Evolutionary conservation across 75 land plant species (phyloP).

Genomic region (Cupressus sempervirens): DNA sequence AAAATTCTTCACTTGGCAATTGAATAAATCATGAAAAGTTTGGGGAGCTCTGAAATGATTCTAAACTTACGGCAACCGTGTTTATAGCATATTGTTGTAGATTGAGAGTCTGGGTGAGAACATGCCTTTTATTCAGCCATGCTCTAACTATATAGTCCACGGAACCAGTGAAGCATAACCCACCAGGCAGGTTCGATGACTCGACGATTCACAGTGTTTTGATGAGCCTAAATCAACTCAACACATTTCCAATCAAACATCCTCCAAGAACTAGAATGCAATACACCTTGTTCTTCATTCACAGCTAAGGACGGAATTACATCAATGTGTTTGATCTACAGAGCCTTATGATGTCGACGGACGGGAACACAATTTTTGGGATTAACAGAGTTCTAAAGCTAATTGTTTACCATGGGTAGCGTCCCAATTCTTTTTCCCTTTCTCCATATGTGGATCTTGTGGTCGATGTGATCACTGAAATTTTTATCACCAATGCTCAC

Average conservation of each 20-base stretch:
- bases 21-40: too few species aligned
- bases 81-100: constrained; percentile 59
- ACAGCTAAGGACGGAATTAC: constrained; percentile 51
- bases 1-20: too few species aligned
- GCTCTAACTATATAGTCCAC: constrained; percentile 71
- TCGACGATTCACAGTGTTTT: constrained; percentile 65
- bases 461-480: constrained; percentile 51
- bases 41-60: too few species aligned
- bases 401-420: constrained; percentile 42
- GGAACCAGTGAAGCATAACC: constrained; percentile 53
- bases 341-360: constrained; percentile 25
- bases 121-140: too few species aligned
- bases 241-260: constrained; percentile 53
- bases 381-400: constrained; percentile 30
- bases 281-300: constrained; percentile 22
- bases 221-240: constrained; percentile 74
- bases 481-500: constrained; percentile 28
- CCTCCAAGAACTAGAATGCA: constrained; percentile 81
- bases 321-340: constrained; percentile 67
- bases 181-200: constrained; percentile 22
- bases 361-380: constrained; percentile 52
- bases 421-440: constrained; percentile 39
- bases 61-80: constrained; percentile 49
- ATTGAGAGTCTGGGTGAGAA: constrained; percentile 26
- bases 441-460: constrained; percentile 49